Evolutionary conservation across 2,329 filamentous ascomycete species (phyloP).

Genomic region (Ophiocordyceps camponoti-rufipedis): DNA sequence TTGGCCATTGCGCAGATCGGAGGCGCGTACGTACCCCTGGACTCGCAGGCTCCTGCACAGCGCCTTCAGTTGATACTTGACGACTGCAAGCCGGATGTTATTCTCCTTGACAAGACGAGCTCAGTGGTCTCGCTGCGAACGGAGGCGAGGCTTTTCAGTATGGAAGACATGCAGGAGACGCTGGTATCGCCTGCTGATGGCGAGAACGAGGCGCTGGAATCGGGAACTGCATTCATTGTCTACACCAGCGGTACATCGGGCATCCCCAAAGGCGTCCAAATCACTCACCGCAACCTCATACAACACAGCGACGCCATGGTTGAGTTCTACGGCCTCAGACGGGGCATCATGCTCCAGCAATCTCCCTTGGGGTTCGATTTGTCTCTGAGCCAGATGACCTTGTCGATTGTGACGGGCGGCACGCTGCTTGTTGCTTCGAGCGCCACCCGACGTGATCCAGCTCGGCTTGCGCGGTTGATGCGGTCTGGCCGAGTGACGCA

Average conservation of each 20-base stretch:
- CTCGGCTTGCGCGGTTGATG: slow-evolving; percentile 8
- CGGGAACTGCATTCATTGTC: neutral
- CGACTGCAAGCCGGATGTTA: neutral
- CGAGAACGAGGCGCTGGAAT: neutral
- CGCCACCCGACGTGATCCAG: slow-evolving; percentile 8
- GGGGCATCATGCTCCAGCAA: neutral
- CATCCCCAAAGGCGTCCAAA: neutral
- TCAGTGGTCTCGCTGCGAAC: neutral
- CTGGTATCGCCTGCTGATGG: neutral
- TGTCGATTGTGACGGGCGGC: slow-evolving; percentile 6
- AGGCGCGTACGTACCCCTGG: neutral
- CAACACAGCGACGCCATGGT: neutral
- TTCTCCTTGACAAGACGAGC: neutral
- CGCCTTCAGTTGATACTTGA: slow-evolving; percentile 1
- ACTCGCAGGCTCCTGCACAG: neutral
- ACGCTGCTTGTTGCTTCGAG: slow-evolving; percentile 7
- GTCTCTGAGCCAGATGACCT: slow-evolving; percentile 8
- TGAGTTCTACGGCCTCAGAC: neutral
- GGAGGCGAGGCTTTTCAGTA: neutral
- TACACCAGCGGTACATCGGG: slow-evolving; percentile 1
- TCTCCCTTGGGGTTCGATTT: slow-evolving; percentile 6
- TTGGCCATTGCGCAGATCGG: neutral
- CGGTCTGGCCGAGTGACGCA: slow-evolving; percentile 5
- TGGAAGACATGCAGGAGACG: neutral
- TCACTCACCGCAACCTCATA: neutral